phyloP scores from a whole-genome alignment of 2,329 filamentous ascomycete genomes.

The Emergomyces orientalis region DNA sequence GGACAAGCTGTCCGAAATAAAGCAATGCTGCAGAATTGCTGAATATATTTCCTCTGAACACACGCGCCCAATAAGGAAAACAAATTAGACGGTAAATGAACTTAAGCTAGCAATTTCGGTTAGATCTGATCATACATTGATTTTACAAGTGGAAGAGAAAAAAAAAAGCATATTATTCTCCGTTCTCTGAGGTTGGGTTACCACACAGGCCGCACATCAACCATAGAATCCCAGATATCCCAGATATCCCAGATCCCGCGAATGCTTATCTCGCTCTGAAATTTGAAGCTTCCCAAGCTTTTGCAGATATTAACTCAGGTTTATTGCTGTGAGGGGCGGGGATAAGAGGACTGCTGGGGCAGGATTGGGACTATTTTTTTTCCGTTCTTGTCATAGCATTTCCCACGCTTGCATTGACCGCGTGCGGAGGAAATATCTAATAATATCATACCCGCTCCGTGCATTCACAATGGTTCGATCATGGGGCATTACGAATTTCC shows the following conservation, averaged over 20 bases:
- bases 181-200: too few relatives aligned
- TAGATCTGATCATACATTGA: not conserved
- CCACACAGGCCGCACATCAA: too few relatives aligned
- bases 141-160: too few relatives aligned
- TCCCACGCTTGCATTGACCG: not conserved
- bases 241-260: not conserved
- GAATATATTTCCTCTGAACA: not conserved
- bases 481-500: constrained; percentile 32
- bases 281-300: not conserved
- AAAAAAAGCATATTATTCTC: too few relatives aligned
- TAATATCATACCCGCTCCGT: constrained; percentile 9
- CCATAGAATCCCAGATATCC: not conserved
- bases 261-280: not conserved
- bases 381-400: not conserved
- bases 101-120: not conserved
- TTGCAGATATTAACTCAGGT: not conserved
- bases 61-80: not conserved
- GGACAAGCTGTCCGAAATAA: constrained; percentile 19
- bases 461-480: constrained; percentile 12
- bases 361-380: not conserved
- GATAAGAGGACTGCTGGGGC: not conserved
- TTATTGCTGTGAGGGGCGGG: not conserved
- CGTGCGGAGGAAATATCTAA: too few relatives aligned
- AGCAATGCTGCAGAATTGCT: not conserved
- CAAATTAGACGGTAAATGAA: not conserved